Percentiles rank a stretch among this genome's conserved stretches.
Evolutionary conservation across 1,284 basidiomycete genomes (phyloP).

Genomic region (Farysia itapuensis): DNA sequence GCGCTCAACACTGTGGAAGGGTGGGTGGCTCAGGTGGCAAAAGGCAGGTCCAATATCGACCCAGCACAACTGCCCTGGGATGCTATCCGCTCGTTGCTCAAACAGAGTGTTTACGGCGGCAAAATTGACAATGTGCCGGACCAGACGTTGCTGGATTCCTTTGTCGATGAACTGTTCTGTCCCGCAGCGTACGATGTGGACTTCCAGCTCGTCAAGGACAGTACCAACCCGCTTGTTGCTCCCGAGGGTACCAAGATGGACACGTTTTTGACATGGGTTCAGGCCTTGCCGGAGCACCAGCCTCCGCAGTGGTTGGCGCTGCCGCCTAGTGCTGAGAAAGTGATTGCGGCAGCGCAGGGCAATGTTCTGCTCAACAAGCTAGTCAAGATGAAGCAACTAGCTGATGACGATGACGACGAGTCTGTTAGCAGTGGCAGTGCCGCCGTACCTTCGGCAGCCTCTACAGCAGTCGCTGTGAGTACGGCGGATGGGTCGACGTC

Average conservation of each 20-base stretch:
- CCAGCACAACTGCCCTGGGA: conserved; percentile 56
- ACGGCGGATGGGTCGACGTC: conserved; percentile 2
- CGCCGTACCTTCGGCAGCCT: background rate
- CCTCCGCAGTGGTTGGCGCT: conserved; percentile 57
- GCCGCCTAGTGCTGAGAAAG: conserved; percentile 55
- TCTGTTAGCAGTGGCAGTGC: conserved; percentile 3
- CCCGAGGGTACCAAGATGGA: conserved; percentile 57
- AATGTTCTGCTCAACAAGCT: conserved; percentile 47
- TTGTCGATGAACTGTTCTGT: conserved; percentile 56
- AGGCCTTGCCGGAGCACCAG: conserved; percentile 55
- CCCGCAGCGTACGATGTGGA: conserved; percentile 50
- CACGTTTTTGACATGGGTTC: conserved; percentile 52
- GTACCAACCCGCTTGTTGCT: conserved; percentile 37
- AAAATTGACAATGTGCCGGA: conserved; percentile 56
- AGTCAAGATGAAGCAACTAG: conserved; percentile 49
- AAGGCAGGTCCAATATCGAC: conserved; percentile 47
- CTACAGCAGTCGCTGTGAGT: background rate
- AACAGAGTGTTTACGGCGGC: conserved; percentile 56
- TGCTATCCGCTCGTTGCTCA: conserved; percentile 51
- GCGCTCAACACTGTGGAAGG: conserved; percentile 55
- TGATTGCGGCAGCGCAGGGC: conserved; percentile 52
- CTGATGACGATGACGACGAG: conserved; percentile 50
- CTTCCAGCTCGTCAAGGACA: conserved; percentile 50
- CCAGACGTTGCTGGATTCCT: conserved; percentile 54
- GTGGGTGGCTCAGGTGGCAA: conserved; percentile 49